phyloP scores from a whole-genome alignment of 2,329 filamentous ascomycete species.

The Claviceps maximensis region DNA sequence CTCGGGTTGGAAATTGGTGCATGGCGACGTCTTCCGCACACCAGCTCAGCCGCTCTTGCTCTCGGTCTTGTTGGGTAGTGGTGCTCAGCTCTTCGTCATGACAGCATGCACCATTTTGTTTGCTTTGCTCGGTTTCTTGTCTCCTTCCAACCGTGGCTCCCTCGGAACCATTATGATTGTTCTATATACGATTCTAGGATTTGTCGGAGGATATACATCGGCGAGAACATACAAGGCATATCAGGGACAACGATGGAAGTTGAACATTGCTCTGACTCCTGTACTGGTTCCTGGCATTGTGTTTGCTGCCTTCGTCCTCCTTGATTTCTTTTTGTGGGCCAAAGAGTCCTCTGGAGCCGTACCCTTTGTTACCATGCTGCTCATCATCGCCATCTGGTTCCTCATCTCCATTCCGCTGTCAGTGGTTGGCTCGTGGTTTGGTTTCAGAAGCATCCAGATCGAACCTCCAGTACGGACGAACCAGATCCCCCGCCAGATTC shows the following conservation, averaged over 20 bases:
- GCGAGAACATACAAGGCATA: slow-evolving; percentile 90
- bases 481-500: slow-evolving; percentile 95
- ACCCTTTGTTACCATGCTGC: slow-evolving; percentile 92
- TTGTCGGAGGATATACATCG: slow-evolving; percentile 82
- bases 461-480: slow-evolving; percentile 84
- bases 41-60: slow-evolving; percentile 73
- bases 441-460: slow-evolving; percentile 62
- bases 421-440: slow-evolving; percentile 81
- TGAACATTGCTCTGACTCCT: slow-evolving; percentile 82
- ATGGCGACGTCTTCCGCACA: slow-evolving; percentile 90
- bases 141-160: slow-evolving; percentile 87
- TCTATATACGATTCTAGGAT: slow-evolving; percentile 85
- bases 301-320: slow-evolving; percentile 78
- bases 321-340: slow-evolving; percentile 94
- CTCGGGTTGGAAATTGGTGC: slow-evolving; percentile 95
- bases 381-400: slow-evolving; percentile 91
- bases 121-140: slow-evolving; percentile 85
- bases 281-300: slow-evolving; percentile 74
- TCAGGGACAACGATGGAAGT: slow-evolving; percentile 84
- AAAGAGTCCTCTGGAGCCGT: slow-evolving; percentile 87
- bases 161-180: slow-evolving; percentile 87
- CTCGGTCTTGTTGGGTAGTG: slow-evolving; percentile 81
- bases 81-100: slow-evolving; percentile 96
- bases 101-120: slow-evolving; percentile 87
- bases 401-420: slow-evolving; percentile 88